A percentile compares a stretch with the other conserved stretches of the same genome.
Conservation (phyloP, 495 filamentous ascomycete species). For the Pseudomonodictys pantanalensis region DNA sequence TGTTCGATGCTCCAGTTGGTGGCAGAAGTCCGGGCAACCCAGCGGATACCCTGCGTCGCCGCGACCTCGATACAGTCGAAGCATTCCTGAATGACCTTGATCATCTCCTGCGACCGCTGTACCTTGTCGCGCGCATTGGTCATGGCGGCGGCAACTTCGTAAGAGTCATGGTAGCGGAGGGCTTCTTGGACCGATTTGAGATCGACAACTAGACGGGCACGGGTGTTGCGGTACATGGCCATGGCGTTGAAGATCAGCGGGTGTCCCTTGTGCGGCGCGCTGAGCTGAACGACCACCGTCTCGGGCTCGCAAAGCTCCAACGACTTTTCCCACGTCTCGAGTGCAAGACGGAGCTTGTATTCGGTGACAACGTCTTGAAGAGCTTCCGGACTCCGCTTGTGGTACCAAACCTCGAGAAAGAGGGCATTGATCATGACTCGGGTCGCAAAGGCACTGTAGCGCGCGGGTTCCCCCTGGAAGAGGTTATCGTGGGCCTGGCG, state of each 20-base stretch:
- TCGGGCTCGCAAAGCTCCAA: constrained; percentile 92
- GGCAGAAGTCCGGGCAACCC: constrained; percentile 93
- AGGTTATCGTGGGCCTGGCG: constrained; percentile 91
- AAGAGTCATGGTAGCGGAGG: constrained; percentile 92
- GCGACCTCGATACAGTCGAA: constrained; percentile 98
- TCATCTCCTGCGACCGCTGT: constrained; percentile 94
- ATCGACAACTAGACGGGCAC: constrained; percentile 89
- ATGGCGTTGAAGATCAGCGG: constrained; percentile 98
- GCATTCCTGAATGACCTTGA: constrained; percentile 96
- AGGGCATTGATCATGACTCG: constrained; percentile 98
- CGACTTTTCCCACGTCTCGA: constrained; percentile 98
- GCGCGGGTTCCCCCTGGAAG: constrained; percentile 85
- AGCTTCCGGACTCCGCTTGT: constrained; percentile 94
- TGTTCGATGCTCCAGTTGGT: constrained; percentile 99
- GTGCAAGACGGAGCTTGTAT: constrained; percentile 92
- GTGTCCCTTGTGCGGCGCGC: constrained; percentile 95
- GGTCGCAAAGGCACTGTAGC: constrained; percentile 96
- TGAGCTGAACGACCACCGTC: constrained; percentile 82
- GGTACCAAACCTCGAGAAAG: constrained; percentile 97
- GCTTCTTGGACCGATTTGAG: constrained; percentile 94
- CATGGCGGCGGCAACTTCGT: constrained; percentile 96
- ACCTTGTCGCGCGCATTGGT: constrained; percentile 87
- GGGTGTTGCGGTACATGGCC: constrained; percentile 94
- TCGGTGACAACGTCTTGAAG: constrained; percentile 96
- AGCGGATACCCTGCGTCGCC: constrained; percentile 89